Base-by-base conservation (phyloP, 805 yeast species). In the Metschnikowia dekortorum region DNA sequence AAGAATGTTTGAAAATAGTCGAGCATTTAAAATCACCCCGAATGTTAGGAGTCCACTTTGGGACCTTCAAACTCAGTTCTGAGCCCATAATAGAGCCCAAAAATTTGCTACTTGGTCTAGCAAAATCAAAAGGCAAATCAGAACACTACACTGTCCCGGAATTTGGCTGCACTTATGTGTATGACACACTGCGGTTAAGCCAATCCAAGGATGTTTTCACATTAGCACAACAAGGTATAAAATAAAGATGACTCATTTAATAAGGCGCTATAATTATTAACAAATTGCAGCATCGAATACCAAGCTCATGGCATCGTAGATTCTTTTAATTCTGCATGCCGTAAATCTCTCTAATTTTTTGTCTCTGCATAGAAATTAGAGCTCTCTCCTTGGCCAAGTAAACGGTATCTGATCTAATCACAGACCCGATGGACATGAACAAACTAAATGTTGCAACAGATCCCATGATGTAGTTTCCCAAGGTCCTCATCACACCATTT, bases 371-470 rank as follows among this genome's bases (percentile, higher is more conserved):
- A 31, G 53, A 55, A 26, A 60, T 35, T 52, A 55, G 39, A 26
- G 55, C 52, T 30, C 55, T 50, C 39, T 63, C 59, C 46, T 60
- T 54, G 9, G 62, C 62, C 41, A 55, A 61, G 47, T 53, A 60
- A 13, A 59, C 67, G 8, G 74, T 69, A 55, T 88, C 96, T 44
- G 92, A 85, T 74, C 96, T 82, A 55, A 88, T 88, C 16, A 88
- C 90, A 9, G 96, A 88, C 36, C 99, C 98, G 58, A 92, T 87
- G 40, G 96, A 87, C 98, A 92, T 91, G 70, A 92, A 89, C 60
- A 92, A 79, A 38, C 97, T 97, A 70, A 94, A 92, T 9, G 97
- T 92, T 44, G 95, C 97, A 2, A 96, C 97, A 5, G 97, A 89
- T 49, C 97, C 97, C 61, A 87, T 85, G 70, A 94, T 91, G 71